A percentile compares a stretch with the other conserved stretches of the same genome.
phyloP scores from a whole-genome alignment of 306 rosid species.

The Sphenostylis stenocarpa region DNA sequence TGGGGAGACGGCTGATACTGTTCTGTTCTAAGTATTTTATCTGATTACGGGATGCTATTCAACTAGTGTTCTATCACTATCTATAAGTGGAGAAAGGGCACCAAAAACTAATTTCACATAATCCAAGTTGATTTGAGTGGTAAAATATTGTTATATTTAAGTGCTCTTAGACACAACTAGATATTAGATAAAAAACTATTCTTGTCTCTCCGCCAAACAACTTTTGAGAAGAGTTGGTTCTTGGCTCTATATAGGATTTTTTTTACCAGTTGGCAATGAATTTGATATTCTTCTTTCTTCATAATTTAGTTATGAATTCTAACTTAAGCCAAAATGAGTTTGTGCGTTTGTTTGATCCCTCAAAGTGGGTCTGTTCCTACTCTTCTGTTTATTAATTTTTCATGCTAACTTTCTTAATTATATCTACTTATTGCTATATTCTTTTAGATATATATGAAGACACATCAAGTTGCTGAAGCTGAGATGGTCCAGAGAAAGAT shows the following conservation, averaged over 20 bases:
- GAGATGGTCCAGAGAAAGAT: constrained; percentile 81
- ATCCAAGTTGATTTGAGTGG: constrained; percentile 12
- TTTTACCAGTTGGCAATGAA: background rate
- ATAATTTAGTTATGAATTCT: constrained; percentile 11
- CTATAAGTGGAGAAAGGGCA: background rate
- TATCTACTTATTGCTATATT: constrained; percentile 26
- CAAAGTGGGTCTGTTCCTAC: constrained; percentile 12
- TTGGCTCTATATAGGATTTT: constrained; percentile 11
- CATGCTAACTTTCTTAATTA: constrained; percentile 14
- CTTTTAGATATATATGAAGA: constrained; percentile 64
- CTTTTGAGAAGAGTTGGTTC: background rate
- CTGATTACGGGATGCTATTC: background rate
- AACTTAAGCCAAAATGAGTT: background rate
- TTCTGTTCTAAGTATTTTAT: background rate
- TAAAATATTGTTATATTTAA: background rate
- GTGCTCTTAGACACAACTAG: constrained; percentile 12
- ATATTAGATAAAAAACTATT: background rate
- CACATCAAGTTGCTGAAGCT: constrained; percentile 63
- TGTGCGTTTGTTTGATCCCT: background rate
- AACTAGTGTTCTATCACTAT: background rate
- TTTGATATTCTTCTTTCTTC: background rate
- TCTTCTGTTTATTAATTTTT: constrained; percentile 16
- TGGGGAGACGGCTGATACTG: background rate
- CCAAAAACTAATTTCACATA: constrained; percentile 7
- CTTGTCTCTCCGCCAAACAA: background rate